Percentiles rank a stretch among this genome's conserved stretches.
These are phyloP conservation scores for Aegilops speltoides DNA, from an alignment of 176 grass and related monocot species.

Conservation along the genomic window DNA sequence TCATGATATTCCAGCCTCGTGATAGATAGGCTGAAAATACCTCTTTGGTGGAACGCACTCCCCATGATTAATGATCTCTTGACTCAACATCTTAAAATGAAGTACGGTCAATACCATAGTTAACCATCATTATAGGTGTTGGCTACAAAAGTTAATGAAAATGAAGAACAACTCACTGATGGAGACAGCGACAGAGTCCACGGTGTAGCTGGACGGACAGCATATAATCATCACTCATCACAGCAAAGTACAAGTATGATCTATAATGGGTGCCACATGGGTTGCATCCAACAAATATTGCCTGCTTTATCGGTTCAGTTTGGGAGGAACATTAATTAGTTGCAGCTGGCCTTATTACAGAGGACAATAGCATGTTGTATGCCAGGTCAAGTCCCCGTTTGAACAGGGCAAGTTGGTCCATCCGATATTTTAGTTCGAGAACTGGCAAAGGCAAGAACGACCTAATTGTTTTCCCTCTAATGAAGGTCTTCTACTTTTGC, in stretches of 20 bases:
- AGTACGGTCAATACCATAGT: background rate
- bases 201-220: background rate
- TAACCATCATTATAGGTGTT: background rate
- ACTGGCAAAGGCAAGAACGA: background rate
- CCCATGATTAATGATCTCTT: background rate
- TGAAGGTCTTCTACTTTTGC: background rate
- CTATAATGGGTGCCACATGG: constrained; percentile 11
- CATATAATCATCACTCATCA: constrained; percentile 1
- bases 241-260: background rate
- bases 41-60: background rate
- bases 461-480: background rate
- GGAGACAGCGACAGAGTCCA: background rate
- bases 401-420: background rate
- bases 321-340: background rate
- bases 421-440: constrained; percentile 1
- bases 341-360: background rate
- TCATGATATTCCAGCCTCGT: no score
- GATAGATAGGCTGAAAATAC: no score
- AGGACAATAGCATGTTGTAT: background rate
- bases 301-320: background rate
- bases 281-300: constrained; percentile 11
- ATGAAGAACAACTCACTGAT: background rate
- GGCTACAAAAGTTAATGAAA: background rate
- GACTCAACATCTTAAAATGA: background rate
- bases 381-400: background rate